Evolutionary conservation across 768 basidiomycete genomes (phyloP).

Genomic region (Lactarius hengduanensis): DNA sequence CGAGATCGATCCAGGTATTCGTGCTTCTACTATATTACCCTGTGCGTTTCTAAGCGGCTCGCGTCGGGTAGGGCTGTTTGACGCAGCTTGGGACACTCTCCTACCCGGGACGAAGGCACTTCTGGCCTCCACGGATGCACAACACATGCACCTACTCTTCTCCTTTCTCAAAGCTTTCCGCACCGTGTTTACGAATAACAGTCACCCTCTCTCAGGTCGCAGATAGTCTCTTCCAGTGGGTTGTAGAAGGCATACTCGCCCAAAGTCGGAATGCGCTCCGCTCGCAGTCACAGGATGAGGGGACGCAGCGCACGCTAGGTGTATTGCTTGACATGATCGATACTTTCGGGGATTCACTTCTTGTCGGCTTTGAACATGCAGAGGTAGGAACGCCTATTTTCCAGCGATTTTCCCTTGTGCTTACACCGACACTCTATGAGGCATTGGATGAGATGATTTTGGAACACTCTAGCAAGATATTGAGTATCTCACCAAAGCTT

Average conservation of each 20-base stretch:
- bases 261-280: constrained; percentile 35
- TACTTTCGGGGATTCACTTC: constrained; percentile 52
- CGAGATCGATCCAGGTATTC: constrained; percentile 34
- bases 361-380: constrained; percentile 43
- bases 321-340: constrained; percentile 47
- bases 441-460: constrained; percentile 46
- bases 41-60: not conserved
- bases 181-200: constrained; percentile 40
- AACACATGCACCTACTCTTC: constrained; percentile 41
- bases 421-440: constrained; percentile 33
- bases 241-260: constrained; percentile 39
- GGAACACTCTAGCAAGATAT: constrained; percentile 40
- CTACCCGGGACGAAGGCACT: constrained; percentile 33
- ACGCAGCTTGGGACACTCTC: constrained; percentile 49
- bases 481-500: constrained; percentile 44
- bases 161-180: constrained; percentile 47
- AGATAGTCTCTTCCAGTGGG: constrained; percentile 35
- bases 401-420: not conserved
- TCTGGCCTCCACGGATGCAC: constrained; percentile 9
- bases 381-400: constrained; percentile 40
- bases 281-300: constrained; percentile 28
- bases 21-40: not conserved
- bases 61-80: constrained; percentile 43
- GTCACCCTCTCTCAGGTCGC: constrained; percentile 34
- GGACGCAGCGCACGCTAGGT: constrained; percentile 25